Evolutionary conservation across 257 asterid genomes (phyloP).

Genomic region (Nyctanthes arbortristis): DNA sequence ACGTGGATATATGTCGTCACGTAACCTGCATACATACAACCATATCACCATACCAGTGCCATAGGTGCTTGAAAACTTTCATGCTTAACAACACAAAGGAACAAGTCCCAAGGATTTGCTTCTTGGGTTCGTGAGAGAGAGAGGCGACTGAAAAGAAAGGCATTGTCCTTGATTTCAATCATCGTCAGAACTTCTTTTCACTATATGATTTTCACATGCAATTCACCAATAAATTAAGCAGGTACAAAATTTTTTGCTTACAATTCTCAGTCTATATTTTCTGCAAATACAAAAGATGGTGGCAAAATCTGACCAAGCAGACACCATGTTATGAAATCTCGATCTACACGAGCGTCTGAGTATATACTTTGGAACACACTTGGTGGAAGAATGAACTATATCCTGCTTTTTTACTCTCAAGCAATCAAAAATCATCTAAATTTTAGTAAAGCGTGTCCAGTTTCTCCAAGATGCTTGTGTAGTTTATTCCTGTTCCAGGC

Average conservation of each 20-base stretch:
- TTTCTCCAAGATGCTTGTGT: slow-evolving; percentile 78
- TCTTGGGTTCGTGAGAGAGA: too few species aligned
- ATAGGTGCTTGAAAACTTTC: too few species aligned
- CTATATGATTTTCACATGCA: too few species aligned
- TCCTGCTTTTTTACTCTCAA: slow-evolving; percentile 2
- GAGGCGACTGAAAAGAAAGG: too few species aligned
- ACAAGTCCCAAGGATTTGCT: too few species aligned
- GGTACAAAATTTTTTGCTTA: neutral
- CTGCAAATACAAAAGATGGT: neutral
- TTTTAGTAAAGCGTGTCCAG: slow-evolving; percentile 77
- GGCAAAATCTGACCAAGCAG: neutral
- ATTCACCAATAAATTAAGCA: too few species aligned
- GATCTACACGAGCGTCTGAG: slow-evolving; percentile 1
- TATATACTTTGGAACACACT: neutral
- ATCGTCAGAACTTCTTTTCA: too few species aligned
- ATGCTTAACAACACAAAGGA: too few species aligned
- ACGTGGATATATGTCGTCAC: too few species aligned
- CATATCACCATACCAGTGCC: too few species aligned
- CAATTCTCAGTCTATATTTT: neutral
- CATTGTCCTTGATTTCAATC: too few species aligned
- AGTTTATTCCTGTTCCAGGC: slow-evolving; percentile 61
- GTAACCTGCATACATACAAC: too few species aligned
- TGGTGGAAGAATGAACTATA: neutral
- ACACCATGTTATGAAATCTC: neutral
- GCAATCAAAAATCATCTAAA: slow-evolving; percentile 41